phyloP scores from a whole-genome alignment of 345 rosid species.

The Citrus unshiu region DNA sequence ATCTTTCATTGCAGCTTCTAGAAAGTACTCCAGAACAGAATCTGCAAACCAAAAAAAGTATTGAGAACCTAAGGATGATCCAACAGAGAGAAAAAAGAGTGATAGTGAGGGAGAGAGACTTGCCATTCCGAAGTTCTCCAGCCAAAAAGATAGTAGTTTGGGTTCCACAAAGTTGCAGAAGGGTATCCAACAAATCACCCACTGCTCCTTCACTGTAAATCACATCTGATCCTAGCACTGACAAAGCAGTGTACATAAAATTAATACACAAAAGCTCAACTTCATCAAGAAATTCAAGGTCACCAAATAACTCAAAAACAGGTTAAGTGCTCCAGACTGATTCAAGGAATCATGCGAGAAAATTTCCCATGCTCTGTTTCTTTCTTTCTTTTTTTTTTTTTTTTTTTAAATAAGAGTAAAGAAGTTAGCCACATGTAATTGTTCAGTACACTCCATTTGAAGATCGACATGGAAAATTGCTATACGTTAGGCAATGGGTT shows the following conservation, averaged over 20 bases:
- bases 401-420: no score
- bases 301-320: neutral
- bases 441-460: neutral
- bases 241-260: neutral
- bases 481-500: neutral
- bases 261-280: slow-evolving; percentile 1
- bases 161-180: slow-evolving; percentile 53
- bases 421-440: neutral
- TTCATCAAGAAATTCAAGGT: neutral
- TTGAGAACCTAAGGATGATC: neutral
- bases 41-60: slow-evolving; percentile 35
- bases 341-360: neutral
- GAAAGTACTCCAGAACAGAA: slow-evolving; percentile 75
- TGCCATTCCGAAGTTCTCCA: slow-evolving; percentile 82
- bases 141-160: slow-evolving; percentile 76
- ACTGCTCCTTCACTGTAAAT: slow-evolving; percentile 86
- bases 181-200: slow-evolving; percentile 65
- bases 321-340: neutral
- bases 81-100: neutral
- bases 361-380: neutral
- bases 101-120: slow-evolving; percentile 6
- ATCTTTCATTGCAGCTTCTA: slow-evolving; percentile 62
- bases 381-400: neutral
- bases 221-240: slow-evolving; percentile 89
- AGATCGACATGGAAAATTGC: neutral